Evolutionary conservation across 495 filamentous ascomycete species (phyloP).

Genomic region (Penicillium psychrofluorescens): DNA sequence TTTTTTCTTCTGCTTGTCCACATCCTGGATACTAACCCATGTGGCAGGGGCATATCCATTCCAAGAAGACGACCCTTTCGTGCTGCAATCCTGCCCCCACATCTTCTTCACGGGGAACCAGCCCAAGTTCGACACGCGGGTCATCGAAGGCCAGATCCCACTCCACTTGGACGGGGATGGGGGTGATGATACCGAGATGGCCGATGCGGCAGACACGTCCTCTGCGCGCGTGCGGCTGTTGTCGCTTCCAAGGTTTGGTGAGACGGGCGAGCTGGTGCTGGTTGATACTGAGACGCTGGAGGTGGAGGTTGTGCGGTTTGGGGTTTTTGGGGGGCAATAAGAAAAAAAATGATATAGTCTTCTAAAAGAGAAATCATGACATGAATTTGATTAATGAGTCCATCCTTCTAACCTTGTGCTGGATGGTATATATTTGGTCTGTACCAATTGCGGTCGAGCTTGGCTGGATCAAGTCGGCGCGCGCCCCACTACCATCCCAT

Average conservation of each 20-base stretch:
- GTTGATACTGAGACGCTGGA: slow-evolving; percentile 82
- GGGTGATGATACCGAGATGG: slow-evolving; percentile 30
- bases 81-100: slow-evolving; percentile 77
- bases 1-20: neutral
- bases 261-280: slow-evolving; percentile 75
- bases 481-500: too few relatives aligned
- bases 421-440: too few relatives aligned
- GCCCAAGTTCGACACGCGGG: slow-evolving; percentile 66
- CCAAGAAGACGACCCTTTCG: slow-evolving; percentile 82
- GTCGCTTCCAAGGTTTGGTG: slow-evolving; percentile 70
- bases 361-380: slow-evolving; percentile 2
- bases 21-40: slow-evolving; percentile 3
- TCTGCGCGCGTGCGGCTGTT: slow-evolving; percentile 66
- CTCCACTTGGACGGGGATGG: slow-evolving; percentile 20
- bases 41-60: slow-evolving; percentile 85
- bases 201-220: slow-evolving; percentile 28
- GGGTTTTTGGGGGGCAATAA: slow-evolving; percentile 39
- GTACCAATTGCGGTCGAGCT: too few relatives aligned
- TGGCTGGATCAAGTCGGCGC: too few relatives aligned
- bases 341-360: slow-evolving; percentile 28
- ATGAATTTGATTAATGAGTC: slow-evolving; percentile 1
- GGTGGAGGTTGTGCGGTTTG: slow-evolving; percentile 62
- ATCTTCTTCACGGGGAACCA: slow-evolving; percentile 89
- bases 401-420: too few relatives aligned
- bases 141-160: slow-evolving; percentile 51